Base-by-base conservation (phyloP, 805 yeast genomes). In the Candida rishiriensis region DNA sequence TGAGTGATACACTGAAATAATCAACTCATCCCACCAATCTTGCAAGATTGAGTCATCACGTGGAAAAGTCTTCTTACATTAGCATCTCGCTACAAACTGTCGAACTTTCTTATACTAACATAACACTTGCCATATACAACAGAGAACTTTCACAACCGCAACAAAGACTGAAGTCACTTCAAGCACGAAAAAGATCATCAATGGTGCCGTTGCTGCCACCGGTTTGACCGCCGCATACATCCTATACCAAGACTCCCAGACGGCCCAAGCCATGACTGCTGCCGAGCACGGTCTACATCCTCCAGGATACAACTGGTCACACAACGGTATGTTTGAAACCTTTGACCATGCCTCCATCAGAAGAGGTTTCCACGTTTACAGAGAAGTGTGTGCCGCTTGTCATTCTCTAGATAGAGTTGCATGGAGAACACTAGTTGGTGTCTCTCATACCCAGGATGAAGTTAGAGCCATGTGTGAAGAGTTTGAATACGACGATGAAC, bases 231-330 rank as follows among this genome's bases (percentile, higher is more conserved):
- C 95, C 38, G 85, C 93, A 47, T 85, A 84, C 66, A 72, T 85
- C 60, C 73, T 86, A 62, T 88, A 88, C 72, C 80, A 86, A 61
- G 96, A 88, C 67, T 76, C 89, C 29, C 78, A 82, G 68, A 82
- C 88, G 51, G 97, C 97, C 47, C 81, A 79, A 61, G 98, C 98
- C 63, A 86, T 91, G 95, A 90, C 99, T 44, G 95, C 93, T 55
- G 97, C 98, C 56, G 99, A 93, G 74, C 98, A 93, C 72, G 99
- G 99, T 57, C 79, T 93, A 65, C 99, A 93, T 69, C 84, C 99
- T 32, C 96, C 98, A 52, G 82, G 82, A 47, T 90, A 76, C 68
- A 85, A 81, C 45, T 93, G 98, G 98, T 78, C 96, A 36, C 98
- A 91, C 72, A 81, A 78, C 61, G 97, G 97, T 56, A 85, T 88